These are phyloP conservation scores for Immersiporthe knoxdaviesiana DNA, from an alignment of 2,329 filamentous ascomycete species.

Conservation along the genomic window DNA sequence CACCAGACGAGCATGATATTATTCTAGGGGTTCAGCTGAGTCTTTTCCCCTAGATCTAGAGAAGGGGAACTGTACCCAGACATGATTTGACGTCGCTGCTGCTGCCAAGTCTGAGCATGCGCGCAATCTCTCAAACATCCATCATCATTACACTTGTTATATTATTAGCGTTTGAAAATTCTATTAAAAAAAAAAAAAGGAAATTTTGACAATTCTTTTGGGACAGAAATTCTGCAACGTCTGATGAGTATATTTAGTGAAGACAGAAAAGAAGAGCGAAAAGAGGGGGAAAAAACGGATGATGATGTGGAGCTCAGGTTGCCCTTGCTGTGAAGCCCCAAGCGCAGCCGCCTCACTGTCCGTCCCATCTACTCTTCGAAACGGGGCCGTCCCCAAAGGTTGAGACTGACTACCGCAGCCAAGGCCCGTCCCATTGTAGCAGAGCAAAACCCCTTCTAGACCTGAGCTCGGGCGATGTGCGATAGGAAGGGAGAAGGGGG, in stretches of 20 bases:
- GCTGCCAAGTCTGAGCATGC: neutral
- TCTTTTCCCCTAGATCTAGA: neutral
- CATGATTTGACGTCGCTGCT: neutral
- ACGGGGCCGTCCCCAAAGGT: conserved; percentile 4
- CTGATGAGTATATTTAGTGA: neutral
- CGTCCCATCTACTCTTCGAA: neutral
- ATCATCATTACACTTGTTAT: neutral
- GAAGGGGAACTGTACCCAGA: neutral
- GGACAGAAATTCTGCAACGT: neutral
- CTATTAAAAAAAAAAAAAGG: neutral
- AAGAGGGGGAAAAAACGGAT: neutral
- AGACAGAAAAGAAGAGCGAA: no score
- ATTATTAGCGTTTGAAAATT: neutral
- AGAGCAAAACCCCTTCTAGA: neutral
- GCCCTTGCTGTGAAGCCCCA: neutral
- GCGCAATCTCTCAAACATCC: neutral
- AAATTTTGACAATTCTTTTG: neutral
- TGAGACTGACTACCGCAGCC: conserved; percentile 22
- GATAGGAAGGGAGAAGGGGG: neutral
- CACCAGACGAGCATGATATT: conserved; percentile 4
- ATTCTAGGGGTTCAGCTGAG: neutral
- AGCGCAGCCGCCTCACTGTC: neutral
- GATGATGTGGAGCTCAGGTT: neutral
- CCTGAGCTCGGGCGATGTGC: neutral
- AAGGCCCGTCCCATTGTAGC: conserved; percentile 16